Conservation (phyloP, 768 basidiomycete species). For the Ramaria sp. region DNA sequence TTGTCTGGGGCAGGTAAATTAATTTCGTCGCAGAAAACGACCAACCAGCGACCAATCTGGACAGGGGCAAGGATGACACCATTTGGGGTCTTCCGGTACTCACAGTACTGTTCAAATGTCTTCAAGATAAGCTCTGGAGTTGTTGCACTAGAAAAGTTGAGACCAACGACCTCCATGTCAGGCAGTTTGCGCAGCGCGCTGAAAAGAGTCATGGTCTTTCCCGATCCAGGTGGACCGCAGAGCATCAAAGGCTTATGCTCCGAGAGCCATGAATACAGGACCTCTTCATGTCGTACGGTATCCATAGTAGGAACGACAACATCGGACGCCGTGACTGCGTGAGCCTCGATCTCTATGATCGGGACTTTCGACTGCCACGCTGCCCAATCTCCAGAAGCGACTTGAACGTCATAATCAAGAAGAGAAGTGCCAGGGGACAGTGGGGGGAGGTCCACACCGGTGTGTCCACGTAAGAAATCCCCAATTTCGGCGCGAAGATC, state of each 20-base stretch:
- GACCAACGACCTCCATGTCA: slow-evolving; percentile 97
- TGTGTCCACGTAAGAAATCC: slow-evolving; percentile 72
- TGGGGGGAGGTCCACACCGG: slow-evolving; percentile 82
- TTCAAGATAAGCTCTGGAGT: slow-evolving; percentile 97
- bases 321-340: slow-evolving; percentile 90
- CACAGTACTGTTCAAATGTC: slow-evolving; percentile 99
- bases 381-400: slow-evolving; percentile 77
- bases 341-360: slow-evolving; percentile 92
- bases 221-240: slow-evolving; percentile 98
- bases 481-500: slow-evolving; percentile 85
- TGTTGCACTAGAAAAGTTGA: slow-evolving; percentile 98
- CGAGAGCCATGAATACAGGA: slow-evolving; percentile 96
- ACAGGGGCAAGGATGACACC: slow-evolving; percentile 91
- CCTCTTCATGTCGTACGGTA: slow-evolving; percentile 96
- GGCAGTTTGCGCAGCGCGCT: slow-evolving; percentile 95
- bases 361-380: slow-evolving; percentile 91
- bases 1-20: slow-evolving; percentile 95
- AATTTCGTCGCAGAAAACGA: slow-evolving; percentile 99
- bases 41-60: slow-evolving; percentile 95
- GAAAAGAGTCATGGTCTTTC: slow-evolving; percentile 99
- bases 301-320: slow-evolving; percentile 98
- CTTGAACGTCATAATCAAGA: slow-evolving; percentile 92
- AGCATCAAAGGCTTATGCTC: slow-evolving; percentile 98
- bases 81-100: slow-evolving; percentile 96
- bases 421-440: slow-evolving; percentile 69